Evolutionary conservation across 805 yeast genomes (phyloP), one percentile per base, ranked within the genome.

Genomic region (Lipomyces kockii): DNA sequence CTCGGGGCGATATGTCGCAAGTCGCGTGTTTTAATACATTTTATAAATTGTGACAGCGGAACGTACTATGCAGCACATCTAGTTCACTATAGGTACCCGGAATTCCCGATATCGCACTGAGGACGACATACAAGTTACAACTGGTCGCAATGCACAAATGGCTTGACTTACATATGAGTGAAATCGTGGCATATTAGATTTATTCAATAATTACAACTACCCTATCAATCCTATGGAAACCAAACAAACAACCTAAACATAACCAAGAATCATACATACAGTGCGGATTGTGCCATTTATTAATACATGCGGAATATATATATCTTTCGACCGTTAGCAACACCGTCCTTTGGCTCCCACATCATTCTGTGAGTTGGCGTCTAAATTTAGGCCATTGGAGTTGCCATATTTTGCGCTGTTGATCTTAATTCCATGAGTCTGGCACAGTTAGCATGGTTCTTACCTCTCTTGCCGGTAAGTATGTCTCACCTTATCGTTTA

Each of bases 401-500:
- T 27, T 51, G 34, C 61, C 52, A 9, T 60, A 54, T 57, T 69
- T 69, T 5, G 72, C 71, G 58, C 67, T 65, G 64, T 69, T 69
- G 17, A 69, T 61, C 60, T 69, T 69, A 53, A 69, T 69, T 25
- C 72, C 72, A 58, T 69, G 72, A 17, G 68, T 64, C 71, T 67
- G 35, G 9, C 12, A 25, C 56, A 22, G 53, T 51, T 60, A n/a
- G 27, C 17, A 17, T n/a, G n/a, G 20, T 11, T 11, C 32, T 39
- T 17, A 6, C 1, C 49, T 58, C 37, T 27, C 56, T 7, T 8
- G 17, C 22, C 20, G 49, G 25, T 3, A n/a, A 22, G 9, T 2
- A 22, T 9, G 37, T 22, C 66, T 49, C 58, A 70, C 80, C 80
- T 71, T 73, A 55, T 74, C 77, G 58, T 75, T 72, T 39, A 76